Evolutionary conservation across 2,329 filamentous ascomycete species (phyloP).

Genomic region (Neofusicoccum sp.): DNA sequence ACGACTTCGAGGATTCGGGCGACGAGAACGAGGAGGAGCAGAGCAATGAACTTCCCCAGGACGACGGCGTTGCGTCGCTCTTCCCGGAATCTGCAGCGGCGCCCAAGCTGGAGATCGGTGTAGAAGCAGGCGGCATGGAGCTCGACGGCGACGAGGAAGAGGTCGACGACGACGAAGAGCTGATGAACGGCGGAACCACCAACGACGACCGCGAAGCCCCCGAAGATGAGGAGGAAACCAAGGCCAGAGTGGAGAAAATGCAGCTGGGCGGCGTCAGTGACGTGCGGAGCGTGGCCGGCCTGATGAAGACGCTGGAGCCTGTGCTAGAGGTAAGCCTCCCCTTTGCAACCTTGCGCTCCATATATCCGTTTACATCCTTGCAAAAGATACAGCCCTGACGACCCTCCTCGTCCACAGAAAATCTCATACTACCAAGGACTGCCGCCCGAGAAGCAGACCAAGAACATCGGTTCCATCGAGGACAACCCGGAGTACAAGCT

Average conservation of each 20-base stretch:
- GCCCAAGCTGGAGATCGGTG: slow-evolving; percentile 21
- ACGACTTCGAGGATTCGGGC: slow-evolving; percentile 84
- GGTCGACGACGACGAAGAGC: slow-evolving; percentile 60
- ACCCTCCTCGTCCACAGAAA: slow-evolving; percentile 63
- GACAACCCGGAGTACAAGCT: slow-evolving; percentile 90
- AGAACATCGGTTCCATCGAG: slow-evolving; percentile 73
- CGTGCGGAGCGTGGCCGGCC: slow-evolving; percentile 71
- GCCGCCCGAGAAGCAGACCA: slow-evolving; percentile 62
- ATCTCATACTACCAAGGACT: slow-evolving; percentile 73
- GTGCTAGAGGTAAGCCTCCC: slow-evolving; percentile 62
- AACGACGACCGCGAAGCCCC: slow-evolving; percentile 48
- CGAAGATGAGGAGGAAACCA: slow-evolving; percentile 67
- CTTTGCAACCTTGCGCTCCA: slow-evolving; percentile 50
- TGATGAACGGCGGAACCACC: slow-evolving; percentile 45
- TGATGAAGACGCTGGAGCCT: slow-evolving; percentile 80
- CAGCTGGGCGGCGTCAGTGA: slow-evolving; percentile 64
- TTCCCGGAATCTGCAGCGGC: slow-evolving; percentile 23
- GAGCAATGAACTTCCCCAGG: slow-evolving; percentile 39
- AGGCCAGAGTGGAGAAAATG: slow-evolving; percentile 81
- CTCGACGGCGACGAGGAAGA: slow-evolving; percentile 62
- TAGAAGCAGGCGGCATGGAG: slow-evolving; percentile 46
- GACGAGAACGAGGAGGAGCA: slow-evolving; percentile 69
- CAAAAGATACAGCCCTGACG: slow-evolving; percentile 65
- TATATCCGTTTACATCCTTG: slow-evolving; percentile 16
- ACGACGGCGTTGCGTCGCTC: slow-evolving; percentile 32